Conservation (phyloP, 306 rosid genomes). For the barrel medic (Medicago truncatula) region MtrunA17r5.0-ANR NC_053048.1:10506001-10506500, state of each 20-base stretch:
- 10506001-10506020: constrained; percentile 56
- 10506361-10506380: constrained; percentile 42
- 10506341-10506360: constrained; percentile 43
- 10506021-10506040: constrained; percentile 87
- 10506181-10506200: too few relatives aligned
- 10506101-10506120: too few relatives aligned
- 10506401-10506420: constrained; percentile 49
- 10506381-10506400: constrained; percentile 42
- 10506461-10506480: constrained; percentile 58
- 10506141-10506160: too few relatives aligned
- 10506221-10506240: too few relatives aligned
- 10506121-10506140: too few relatives aligned
- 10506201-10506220: too few relatives aligned
- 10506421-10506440: background rate
- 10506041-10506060: constrained; percentile 79
- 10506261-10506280: too few relatives aligned
- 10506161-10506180: too few relatives aligned
- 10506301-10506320: too few relatives aligned
- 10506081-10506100: constrained; percentile 52
- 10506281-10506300: too few relatives aligned
- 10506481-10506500: constrained; percentile 54
- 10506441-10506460: too few relatives aligned
- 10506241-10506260: too few relatives aligned
- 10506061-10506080: constrained; percentile 77
- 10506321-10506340: constrained; percentile 30